Evolutionary conservation across 192 early-diverging fungal species (phyloP).

Genomic region (Radiomyces spectabilis): DNA sequence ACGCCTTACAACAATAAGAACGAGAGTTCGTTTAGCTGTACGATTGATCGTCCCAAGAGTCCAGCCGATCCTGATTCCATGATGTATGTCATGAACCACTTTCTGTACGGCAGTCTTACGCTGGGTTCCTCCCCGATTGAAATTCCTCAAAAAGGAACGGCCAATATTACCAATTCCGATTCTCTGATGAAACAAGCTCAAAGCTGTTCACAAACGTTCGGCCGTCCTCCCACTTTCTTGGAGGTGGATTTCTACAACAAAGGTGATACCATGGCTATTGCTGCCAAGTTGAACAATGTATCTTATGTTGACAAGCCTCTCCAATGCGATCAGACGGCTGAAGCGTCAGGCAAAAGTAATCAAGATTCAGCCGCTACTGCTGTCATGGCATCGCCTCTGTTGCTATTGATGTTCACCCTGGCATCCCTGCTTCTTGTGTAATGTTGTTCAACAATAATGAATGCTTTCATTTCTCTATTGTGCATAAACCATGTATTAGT

Average conservation of each 20-base stretch:
- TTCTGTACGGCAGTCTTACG: conserved; percentile 43
- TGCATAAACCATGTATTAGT: no score
- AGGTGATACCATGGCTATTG: conserved; percentile 28
- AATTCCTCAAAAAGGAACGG: conserved; percentile 43
- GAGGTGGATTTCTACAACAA: conserved; percentile 70
- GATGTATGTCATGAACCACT: conserved; percentile 74
- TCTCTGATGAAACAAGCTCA: conserved; percentile 50
- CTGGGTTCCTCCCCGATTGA: conserved; percentile 28
- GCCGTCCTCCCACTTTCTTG: conserved; percentile 57
- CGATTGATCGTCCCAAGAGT: conserved; percentile 41
- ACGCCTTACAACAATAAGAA: conserved; percentile 54
- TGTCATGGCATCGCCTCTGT: neutral
- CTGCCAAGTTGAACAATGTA: conserved; percentile 21
- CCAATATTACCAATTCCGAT: conserved; percentile 44
- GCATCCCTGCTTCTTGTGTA: neutral
- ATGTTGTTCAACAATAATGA: no score
- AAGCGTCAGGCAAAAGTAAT: neutral
- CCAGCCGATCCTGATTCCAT: conserved; percentile 20
- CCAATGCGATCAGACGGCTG: neutral
- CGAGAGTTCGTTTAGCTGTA: conserved; percentile 46
- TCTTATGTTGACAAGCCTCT: conserved; percentile 1
- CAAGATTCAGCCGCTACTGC: neutral
- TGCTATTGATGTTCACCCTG: neutral
- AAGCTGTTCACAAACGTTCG: conserved; percentile 38
- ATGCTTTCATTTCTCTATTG: no score